Evolutionary conservation across 768 basidiomycete genomes (phyloP).

Genomic region (Kwoniella sp.): DNA sequence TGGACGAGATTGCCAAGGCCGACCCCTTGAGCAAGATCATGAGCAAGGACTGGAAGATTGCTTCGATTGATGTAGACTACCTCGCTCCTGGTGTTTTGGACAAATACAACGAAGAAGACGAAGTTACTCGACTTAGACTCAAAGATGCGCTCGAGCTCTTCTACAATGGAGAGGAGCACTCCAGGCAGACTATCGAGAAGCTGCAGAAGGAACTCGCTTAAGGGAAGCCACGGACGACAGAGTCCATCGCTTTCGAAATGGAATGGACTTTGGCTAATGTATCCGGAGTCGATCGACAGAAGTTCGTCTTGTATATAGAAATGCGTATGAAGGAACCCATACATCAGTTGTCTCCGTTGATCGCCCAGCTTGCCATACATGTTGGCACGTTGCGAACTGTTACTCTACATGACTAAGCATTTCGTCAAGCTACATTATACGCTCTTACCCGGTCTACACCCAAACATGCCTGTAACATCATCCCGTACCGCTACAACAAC

Average conservation of each 20-base stretch:
- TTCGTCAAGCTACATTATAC: not conserved
- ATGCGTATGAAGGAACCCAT: slow-evolving; percentile 1
- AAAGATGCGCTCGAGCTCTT: slow-evolving; percentile 41
- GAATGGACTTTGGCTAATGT: not conserved
- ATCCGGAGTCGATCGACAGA: no score
- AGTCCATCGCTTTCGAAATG: not conserved
- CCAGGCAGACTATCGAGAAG: slow-evolving; percentile 26
- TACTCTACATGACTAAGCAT: not conserved
- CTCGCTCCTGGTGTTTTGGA: slow-evolving; percentile 46
- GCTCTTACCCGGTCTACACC: no score
- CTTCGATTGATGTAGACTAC: slow-evolving; percentile 35
- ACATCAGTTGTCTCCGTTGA: not conserved
- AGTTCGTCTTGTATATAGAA: not conserved
- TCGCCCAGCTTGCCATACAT: no score
- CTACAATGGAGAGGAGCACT: slow-evolving; percentile 21
- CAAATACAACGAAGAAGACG: slow-evolving; percentile 43
- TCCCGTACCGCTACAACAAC: slow-evolving; percentile 4
- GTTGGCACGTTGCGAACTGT: no score
- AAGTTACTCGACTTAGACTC: slow-evolving; percentile 31
- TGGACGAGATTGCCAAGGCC: slow-evolving; percentile 28
- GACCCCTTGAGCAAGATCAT: slow-evolving; percentile 34
- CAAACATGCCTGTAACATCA: not conserved
- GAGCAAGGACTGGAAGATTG: slow-evolving; percentile 34
- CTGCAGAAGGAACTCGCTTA: slow-evolving; percentile 25
- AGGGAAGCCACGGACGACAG: no score